Percentiles rank a stretch among this genome's conserved stretches.
phyloP scores from a whole-genome alignment of 1,139 yeast species.

The Candida mesenterica region DNA sequence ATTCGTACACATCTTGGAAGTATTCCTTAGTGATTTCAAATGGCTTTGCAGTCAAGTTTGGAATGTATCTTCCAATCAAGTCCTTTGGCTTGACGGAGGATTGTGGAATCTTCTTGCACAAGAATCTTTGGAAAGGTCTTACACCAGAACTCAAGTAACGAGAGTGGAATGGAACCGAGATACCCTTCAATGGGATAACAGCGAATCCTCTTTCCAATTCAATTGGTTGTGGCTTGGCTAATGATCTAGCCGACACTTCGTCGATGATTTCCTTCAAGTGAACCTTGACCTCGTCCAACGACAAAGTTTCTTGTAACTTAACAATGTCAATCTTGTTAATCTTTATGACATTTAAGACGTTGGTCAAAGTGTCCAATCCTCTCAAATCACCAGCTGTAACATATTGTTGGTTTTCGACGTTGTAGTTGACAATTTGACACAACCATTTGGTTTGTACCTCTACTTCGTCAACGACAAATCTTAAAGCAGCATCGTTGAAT shows the following conservation, averaged over 20 bases:
- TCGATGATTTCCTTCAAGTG: conserved; percentile 84
- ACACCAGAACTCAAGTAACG: conserved; percentile 97
- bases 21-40: conserved; percentile 93
- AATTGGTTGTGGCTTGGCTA: conserved; percentile 92
- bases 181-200: conserved; percentile 96
- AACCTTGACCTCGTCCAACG: conserved; percentile 83
- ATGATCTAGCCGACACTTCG: conserved; percentile 78
- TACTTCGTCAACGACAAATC: conserved; percentile 92
- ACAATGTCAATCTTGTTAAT: conserved; percentile 91
- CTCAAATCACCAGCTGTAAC: conserved; percentile 98
- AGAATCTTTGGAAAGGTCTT: conserved; percentile 96
- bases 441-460: conserved; percentile 85
- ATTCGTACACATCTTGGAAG: conserved; percentile 89
- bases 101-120: conserved; percentile 92
- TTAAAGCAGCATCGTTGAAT: conserved; percentile 87
- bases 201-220: conserved; percentile 98
- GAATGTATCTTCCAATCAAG: conserved; percentile 92
- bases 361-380: conserved; percentile 88
- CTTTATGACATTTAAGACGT: conserved; percentile 89
- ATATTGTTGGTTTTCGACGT: conserved; percentile 96
- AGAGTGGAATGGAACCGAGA: conserved; percentile 98
- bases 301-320: conserved; percentile 76
- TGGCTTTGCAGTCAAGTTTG: conserved; percentile 97
- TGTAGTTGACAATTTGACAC: conserved; percentile 95
- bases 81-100: conserved; percentile 94